phyloP scores from a whole-genome alignment of 2,329 filamentous ascomycete species.

The Cladobotryum protrusum region DNA sequence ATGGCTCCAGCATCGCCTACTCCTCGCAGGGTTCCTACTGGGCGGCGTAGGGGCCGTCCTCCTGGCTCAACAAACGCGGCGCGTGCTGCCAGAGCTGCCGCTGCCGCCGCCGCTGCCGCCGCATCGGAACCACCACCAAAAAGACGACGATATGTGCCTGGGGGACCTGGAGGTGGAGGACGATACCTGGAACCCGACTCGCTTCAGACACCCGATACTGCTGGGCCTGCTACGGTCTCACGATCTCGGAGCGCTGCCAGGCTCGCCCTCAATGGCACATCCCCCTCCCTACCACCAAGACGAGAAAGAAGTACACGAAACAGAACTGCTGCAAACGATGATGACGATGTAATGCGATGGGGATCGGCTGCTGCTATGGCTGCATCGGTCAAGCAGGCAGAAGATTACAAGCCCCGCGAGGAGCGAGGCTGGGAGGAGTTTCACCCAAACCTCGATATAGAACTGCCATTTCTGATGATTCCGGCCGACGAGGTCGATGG shows the following conservation, averaged over 20 bases:
- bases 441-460: constrained; percentile 89
- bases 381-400: constrained; percentile 80
- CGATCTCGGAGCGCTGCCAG: constrained; percentile 45
- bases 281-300: constrained; percentile 43
- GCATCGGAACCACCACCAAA: constrained; percentile 60
- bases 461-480: constrained; percentile 71
- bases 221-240: constrained; percentile 39
- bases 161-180: constrained; percentile 79
- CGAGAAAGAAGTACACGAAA: constrained; percentile 53
- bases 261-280: constrained; percentile 33
- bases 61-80: constrained; percentile 37
- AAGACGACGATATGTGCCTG: constrained; percentile 73
- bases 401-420: constrained; percentile 95
- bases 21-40: constrained; percentile 36
- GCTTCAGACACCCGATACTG: constrained; percentile 47
- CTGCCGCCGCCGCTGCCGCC: constrained; percentile 23
- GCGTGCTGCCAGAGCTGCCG: constrained; percentile 33
- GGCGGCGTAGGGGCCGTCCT: constrained; percentile 43
- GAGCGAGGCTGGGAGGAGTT: constrained; percentile 98
- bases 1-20: constrained; percentile 33
- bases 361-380: constrained; percentile 85
- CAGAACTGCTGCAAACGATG: constrained; percentile 44
- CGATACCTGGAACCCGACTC: constrained; percentile 72
- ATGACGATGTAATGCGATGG: constrained; percentile 61
- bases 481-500: constrained; percentile 82